Percentiles rank a stretch among this genome's conserved stretches.
Conservation (phyloP, 139 green algal species). For the Closterium sp. region DNA sequence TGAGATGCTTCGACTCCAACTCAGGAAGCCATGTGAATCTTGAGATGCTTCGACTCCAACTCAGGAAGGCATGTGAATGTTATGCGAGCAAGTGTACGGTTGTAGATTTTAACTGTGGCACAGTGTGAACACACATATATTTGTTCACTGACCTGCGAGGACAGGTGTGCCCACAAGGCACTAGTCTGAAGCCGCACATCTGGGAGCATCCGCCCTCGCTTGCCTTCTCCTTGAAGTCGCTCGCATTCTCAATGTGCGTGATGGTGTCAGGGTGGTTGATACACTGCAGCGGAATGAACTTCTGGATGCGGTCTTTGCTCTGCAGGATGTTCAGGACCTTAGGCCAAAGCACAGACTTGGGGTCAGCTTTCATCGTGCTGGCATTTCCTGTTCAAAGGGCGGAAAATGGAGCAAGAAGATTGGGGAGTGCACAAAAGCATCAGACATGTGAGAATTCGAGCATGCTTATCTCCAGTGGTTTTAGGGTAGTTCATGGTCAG, state of each 20-base stretch:
- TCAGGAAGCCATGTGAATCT: no score
- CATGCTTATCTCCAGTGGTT: no score
- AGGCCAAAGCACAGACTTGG: background rate
- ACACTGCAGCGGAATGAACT: background rate
- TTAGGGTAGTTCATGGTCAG: no score
- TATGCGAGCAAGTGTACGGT: no score
- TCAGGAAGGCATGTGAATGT: no score
- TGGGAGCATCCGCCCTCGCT: slow-evolving; percentile 2
- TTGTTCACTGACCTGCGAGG: slow-evolving; percentile 31
- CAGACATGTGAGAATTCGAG: no score
- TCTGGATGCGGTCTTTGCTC: background rate
- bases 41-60: background rate
- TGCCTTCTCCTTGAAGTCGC: background rate
- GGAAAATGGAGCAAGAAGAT: background rate
- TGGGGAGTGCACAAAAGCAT: background rate
- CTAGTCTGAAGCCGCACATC: slow-evolving; percentile 7
- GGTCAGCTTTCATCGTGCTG: background rate
- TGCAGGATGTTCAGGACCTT: background rate
- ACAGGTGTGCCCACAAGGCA: slow-evolving; percentile 41
- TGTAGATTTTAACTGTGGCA: no score
- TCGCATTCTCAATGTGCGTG: slow-evolving; percentile 2
- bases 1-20: background rate
- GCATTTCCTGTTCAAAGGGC: background rate
- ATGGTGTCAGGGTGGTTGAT: background rate
- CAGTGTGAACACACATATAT: no score